phyloP scores from a whole-genome alignment of 2,329 filamentous ascomycete genomes.

The Fonsecaea erecta region DNA sequence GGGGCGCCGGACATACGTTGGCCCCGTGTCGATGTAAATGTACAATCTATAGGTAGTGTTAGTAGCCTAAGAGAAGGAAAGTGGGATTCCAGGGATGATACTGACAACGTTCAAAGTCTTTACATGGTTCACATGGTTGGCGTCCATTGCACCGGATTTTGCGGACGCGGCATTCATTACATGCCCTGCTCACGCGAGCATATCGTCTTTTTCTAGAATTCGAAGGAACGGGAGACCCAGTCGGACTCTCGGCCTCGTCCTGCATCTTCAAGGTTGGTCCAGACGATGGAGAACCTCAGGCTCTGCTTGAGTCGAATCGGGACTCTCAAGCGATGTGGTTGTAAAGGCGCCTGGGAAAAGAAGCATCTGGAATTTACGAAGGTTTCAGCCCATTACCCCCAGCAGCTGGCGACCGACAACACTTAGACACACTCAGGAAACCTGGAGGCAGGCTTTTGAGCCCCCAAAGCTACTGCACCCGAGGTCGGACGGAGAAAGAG shows the following conservation, averaged over 20 bases:
- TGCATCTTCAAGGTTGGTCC: conserved; percentile 2
- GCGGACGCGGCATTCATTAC: conserved; percentile 48
- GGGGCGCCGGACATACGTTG: conserved; percentile 24
- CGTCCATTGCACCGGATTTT: conserved; percentile 50
- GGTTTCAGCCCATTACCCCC: background rate
- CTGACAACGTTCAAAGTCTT: conserved; percentile 26
- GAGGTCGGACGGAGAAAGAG: background rate
- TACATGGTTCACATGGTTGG: conserved; percentile 49
- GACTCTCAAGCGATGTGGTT: background rate
- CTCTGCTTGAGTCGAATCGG: background rate
- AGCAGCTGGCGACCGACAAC: background rate
- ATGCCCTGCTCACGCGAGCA: conserved; percentile 39
- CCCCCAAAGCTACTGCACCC: background rate
- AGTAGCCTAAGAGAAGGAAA: background rate
- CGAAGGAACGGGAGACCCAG: conserved; percentile 19
- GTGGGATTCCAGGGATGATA: background rate
- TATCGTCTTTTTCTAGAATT: conserved; percentile 20
- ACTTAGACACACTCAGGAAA: background rate
- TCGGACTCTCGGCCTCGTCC: conserved; percentile 22
- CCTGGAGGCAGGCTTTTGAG: background rate
- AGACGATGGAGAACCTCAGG: background rate
- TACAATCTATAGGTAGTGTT: conserved; percentile 26
- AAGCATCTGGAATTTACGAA: background rate
- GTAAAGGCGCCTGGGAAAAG: background rate
- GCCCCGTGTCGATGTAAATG: conserved; percentile 24